Evolutionary conservation across 208 protist species (phyloP).

Genomic region (Entamoeba invadens): DNA sequence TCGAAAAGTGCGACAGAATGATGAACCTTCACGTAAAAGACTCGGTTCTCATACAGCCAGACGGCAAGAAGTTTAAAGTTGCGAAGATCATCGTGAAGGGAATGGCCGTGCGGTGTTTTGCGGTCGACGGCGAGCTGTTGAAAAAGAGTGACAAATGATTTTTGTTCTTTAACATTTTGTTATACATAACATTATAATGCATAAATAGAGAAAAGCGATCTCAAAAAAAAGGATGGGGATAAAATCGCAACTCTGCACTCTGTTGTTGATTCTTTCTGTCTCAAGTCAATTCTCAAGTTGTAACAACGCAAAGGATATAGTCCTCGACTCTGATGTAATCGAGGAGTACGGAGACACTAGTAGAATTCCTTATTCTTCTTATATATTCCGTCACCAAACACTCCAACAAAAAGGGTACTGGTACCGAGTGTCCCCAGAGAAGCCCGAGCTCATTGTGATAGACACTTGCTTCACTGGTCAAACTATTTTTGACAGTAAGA

Average conservation of each 20-base stretch:
- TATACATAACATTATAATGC: too few species aligned
- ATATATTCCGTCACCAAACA: neutral
- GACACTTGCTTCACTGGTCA: neutral
- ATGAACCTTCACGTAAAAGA: neutral
- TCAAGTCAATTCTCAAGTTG: too few species aligned
- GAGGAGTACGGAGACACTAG: neutral
- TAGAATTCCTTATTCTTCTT: neutral
- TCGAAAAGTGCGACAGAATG: neutral
- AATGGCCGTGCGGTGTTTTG: neutral
- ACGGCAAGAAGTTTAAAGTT: neutral
- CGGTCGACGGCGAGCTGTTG: neutral
- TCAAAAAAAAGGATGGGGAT: too few species aligned
- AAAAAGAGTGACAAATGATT: neutral
- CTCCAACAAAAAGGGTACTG: neutral
- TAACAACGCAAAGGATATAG: too few species aligned
- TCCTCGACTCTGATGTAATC: too few species aligned
- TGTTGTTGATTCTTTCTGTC: too few species aligned
- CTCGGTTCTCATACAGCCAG: neutral
- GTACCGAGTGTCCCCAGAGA: neutral
- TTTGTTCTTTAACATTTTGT: too few species aligned
- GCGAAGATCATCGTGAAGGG: neutral
- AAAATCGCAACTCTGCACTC: too few species aligned
- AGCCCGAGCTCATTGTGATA: neutral
- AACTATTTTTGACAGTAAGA: neutral
- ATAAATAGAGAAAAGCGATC: too few species aligned